phyloP scores from a whole-genome alignment of 495 filamentous ascomycete genomes.

The Aspergillus carlsbadensis region DNA sequence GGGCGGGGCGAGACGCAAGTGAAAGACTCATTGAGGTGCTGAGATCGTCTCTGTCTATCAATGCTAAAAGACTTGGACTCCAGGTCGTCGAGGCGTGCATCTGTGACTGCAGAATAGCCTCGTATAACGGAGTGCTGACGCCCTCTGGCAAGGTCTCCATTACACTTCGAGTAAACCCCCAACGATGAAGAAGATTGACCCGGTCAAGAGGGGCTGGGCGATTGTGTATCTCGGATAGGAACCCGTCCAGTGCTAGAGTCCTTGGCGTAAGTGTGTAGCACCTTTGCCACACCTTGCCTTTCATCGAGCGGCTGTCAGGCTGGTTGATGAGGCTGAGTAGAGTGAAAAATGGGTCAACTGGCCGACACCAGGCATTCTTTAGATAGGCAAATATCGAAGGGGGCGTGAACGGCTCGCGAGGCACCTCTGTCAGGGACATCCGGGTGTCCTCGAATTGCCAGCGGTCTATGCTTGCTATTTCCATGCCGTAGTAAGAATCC shows the following conservation, averaged over 20 bases:
- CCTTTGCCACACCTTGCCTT: constrained; percentile 40
- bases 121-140: constrained; percentile 72
- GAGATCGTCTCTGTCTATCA: constrained; percentile 83
- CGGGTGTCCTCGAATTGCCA: constrained; percentile 61
- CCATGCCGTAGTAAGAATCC: constrained; percentile 66
- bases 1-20: constrained; percentile 26
- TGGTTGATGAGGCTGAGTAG: constrained; percentile 56
- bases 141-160: constrained; percentile 82
- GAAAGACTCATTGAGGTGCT: constrained; percentile 59
- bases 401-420: constrained; percentile 60
- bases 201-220: constrained; percentile 34
- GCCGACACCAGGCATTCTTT: constrained; percentile 38
- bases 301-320: constrained; percentile 36
- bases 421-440: constrained; percentile 46
- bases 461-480: constrained; percentile 57
- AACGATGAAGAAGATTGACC: constrained; percentile 43
- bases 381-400: constrained; percentile 73
- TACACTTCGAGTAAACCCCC: constrained; percentile 42
- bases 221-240: constrained; percentile 43
- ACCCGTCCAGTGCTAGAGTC: constrained; percentile 61
- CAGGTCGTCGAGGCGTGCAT: constrained; percentile 75
- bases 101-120: constrained; percentile 81
- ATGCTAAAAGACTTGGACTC: constrained; percentile 63
- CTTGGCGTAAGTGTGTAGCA: constrained; percentile 59
- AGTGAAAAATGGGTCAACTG: constrained; percentile 52